phyloP scores from a whole-genome alignment of 2,329 filamentous ascomycete species.

The Fusarium stilboides region DNA sequence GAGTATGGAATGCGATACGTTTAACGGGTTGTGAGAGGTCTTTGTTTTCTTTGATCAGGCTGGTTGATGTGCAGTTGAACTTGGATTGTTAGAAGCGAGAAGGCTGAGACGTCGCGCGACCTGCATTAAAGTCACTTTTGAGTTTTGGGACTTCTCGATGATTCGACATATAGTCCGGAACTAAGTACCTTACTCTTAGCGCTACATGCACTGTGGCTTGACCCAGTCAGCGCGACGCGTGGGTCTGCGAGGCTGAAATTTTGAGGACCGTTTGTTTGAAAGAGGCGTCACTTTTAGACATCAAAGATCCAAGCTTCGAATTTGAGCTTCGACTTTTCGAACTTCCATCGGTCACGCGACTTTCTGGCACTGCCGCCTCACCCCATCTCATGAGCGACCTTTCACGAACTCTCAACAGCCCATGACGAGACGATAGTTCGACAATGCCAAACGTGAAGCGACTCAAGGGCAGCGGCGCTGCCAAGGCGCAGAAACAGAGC shows the following conservation, averaged over 20 bases:
- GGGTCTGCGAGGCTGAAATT: slow-evolving; percentile 57
- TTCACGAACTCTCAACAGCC: slow-evolving; percentile 18
- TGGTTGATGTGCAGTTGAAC: slow-evolving; percentile 16
- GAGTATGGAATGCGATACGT: neutral
- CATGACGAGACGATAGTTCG: slow-evolving; percentile 46
- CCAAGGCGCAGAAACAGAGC: slow-evolving; percentile 54
- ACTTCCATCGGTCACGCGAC: slow-evolving; percentile 28
- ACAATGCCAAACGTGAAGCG: slow-evolving; percentile 73
- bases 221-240: slow-evolving; percentile 41
- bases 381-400: slow-evolving; percentile 17
- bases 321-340: slow-evolving; percentile 20
- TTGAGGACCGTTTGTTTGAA: slow-evolving; percentile 42
- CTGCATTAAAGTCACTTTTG: slow-evolving; percentile 18
- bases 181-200: slow-evolving; percentile 24
- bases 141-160: slow-evolving; percentile 6
- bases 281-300: slow-evolving; percentile 43
- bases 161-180: rapidly evolving
- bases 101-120: slow-evolving; percentile 42
- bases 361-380: slow-evolving; percentile 21
- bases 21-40: neutral
- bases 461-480: slow-evolving; percentile 67
- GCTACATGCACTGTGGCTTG: slow-evolving; percentile 41
- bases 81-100: slow-evolving; percentile 35
- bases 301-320: slow-evolving; percentile 37
- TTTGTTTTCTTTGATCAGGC: slow-evolving; percentile 17